These are phyloP conservation scores for Hirsutella rhossiliensis DNA, from an alignment of 2,329 filamentous ascomycete genomes.

Conservation along the genomic window DNA sequence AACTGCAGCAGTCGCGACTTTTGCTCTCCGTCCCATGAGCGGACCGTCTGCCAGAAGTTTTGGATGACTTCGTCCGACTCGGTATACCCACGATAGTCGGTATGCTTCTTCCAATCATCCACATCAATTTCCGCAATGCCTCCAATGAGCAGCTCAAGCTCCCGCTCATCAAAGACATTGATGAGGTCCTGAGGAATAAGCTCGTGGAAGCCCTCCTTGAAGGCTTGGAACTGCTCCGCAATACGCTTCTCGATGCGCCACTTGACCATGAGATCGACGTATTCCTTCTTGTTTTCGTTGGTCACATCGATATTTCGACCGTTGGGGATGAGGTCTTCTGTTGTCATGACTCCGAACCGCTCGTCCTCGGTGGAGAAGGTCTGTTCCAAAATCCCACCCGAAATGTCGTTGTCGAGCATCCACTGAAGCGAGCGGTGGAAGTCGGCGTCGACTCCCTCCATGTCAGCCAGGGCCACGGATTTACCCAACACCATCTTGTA, in stretches of 20 bases:
- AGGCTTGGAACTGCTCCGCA: conserved; percentile 95
- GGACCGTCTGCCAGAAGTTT: conserved; percentile 97
- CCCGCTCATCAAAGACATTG: conserved; percentile 97
- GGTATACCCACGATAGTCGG: conserved; percentile 96
- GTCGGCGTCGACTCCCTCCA: conserved; percentile 98
- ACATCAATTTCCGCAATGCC: conserved; percentile 99
- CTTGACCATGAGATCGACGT: conserved; percentile 95
- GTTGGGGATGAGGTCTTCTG: conserved; percentile 84
- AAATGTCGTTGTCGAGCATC: conserved; percentile 97
- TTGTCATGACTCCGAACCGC: conserved; percentile 86
- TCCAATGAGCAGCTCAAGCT: conserved; percentile 90
- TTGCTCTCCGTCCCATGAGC: conserved; percentile 95
- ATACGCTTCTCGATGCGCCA: conserved; percentile 99
- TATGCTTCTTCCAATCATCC: conserved; percentile 99
- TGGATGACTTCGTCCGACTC: conserved; percentile 95
- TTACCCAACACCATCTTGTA: conserved; percentile 99
- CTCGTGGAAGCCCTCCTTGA: conserved; percentile 95
- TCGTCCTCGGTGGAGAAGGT: conserved; percentile 97
- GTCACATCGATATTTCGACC: conserved; percentile 91
- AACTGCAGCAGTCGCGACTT: conserved; percentile 95
- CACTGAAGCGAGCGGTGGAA: conserved; percentile 94
- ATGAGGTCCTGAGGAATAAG: conserved; percentile 92
- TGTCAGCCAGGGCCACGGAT: conserved; percentile 81
- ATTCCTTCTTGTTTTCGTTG: conserved; percentile 98
- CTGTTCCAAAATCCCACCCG: conserved; percentile 80